Evolutionary conservation across 345 rosid species (phyloP), one percentile per base, ranked within the genome.

Genomic region (Linum trigynum): DNA sequence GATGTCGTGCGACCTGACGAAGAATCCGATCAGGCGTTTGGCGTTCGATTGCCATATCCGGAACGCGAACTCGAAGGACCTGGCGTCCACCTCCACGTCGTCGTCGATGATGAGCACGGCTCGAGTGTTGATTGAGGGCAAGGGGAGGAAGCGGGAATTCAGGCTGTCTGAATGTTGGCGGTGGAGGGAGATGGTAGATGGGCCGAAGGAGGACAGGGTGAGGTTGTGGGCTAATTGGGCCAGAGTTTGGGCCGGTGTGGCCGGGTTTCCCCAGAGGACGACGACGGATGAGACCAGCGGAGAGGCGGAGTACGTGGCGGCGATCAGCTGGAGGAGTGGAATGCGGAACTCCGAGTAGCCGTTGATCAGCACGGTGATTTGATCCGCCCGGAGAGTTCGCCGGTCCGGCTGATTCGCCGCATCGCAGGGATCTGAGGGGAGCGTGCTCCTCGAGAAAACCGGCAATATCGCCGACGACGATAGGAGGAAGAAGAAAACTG

Each of bases 261-360:
- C 71, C 11, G 87, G 86, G 78, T 88, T 85, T 9, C 91, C 95
- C 91, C 91, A 85, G 6, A 85, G 84, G 66, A 88, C 74, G 14
- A 77, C 61, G 65, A 88, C 83, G 1, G 84, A 76, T 8, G 84
- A 81, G 0, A 88, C 89, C 5, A 79, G 43, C 0, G 86, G 75
- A 6, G 87, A 82, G 16, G 79, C 79, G 0, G 91, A 70, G 67
- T 84, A 88, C 3, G 85, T 35, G 17, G 81, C 59, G 1, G 86
- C 84, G 38, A 88, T 77, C 7, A 86, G 75, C n/a, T 67, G 84
- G 23, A 88, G 79, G 42, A 87, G 84, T 71, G 90, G 83, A 39
- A 83, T 76, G 4, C 95, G 90, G 2, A 81, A 68, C 59, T 76
- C 80, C 0, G 95, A 85, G 81, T 87, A 87, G 7, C 90, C 95